Percentiles rank a stretch among this genome's conserved stretches.
These are phyloP conservation scores for Saxophila tyrrhenica DNA, from an alignment of 495 filamentous ascomycete genomes.

Conservation along the genomic window DNA sequence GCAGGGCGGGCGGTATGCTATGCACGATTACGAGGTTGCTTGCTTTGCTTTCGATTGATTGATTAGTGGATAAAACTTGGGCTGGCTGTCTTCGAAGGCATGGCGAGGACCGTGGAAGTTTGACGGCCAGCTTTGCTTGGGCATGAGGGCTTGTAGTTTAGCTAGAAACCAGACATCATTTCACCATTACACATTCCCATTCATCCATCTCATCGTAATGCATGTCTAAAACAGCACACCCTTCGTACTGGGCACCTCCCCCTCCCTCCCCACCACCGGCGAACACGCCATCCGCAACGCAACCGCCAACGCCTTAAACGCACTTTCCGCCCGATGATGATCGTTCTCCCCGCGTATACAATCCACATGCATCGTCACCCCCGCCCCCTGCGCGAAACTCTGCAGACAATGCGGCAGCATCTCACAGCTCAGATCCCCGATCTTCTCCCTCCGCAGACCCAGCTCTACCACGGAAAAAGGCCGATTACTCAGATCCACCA, in stretches of 20 bases:
- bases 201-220: not conserved
- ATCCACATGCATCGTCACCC: conserved; percentile 89
- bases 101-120: too few relatives aligned
- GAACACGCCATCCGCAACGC: conserved; percentile 66
- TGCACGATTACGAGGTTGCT: not conserved
- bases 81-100: too few relatives aligned
- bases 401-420: conserved; percentile 95
- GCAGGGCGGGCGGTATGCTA: not conserved
- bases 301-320: conserved; percentile 90
- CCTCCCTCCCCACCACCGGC: conserved; percentile 63
- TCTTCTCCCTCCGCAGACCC: conserved; percentile 75
- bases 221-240: conserved; percentile 49
- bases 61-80: too few relatives aligned
- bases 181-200: not conserved
- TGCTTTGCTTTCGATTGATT: too few relatives aligned
- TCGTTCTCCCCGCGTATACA: conserved; percentile 82
- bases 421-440: conserved; percentile 84
- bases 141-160: not conserved
- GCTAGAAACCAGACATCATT: not conserved
- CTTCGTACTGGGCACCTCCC: conserved; percentile 91
- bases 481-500: conserved; percentile 86
- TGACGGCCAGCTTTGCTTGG: not conserved
- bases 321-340: conserved; percentile 91
- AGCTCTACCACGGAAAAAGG: conserved; percentile 75
- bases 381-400: conserved; percentile 82